These are phyloP conservation scores for Pelargonium cotyledonis DNA, from an alignment of 441 rosid species.

Conservation along the genomic window DNA sequence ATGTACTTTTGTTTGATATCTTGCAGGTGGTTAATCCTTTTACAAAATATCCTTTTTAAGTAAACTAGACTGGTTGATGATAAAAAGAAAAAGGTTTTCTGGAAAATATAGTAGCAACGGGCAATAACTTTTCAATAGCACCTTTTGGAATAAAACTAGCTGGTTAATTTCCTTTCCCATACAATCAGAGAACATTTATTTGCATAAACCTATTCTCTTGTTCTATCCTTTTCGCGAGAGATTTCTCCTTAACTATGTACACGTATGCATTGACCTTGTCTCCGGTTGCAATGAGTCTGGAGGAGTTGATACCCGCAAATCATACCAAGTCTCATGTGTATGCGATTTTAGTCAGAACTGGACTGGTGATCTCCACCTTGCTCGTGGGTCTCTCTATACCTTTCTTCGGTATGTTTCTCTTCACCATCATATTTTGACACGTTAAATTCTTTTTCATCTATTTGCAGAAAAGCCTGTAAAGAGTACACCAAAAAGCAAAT, in stretches of 20 bases:
- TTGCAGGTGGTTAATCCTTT: constrained; percentile 89
- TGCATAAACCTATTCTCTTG: background rate
- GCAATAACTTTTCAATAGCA: too few species aligned
- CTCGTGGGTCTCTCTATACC: constrained; percentile 73
- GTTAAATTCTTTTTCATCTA: background rate
- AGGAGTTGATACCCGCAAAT: constrained; percentile 67
- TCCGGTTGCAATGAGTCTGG: constrained; percentile 89
- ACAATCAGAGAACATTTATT: background rate
- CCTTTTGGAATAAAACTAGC: background rate
- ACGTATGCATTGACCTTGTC: constrained; percentile 82
- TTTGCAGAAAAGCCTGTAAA: too few species aligned
- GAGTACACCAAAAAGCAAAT: too few species aligned
- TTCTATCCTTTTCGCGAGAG: background rate
- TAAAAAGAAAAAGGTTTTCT: too few species aligned
- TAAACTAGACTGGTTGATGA: too few species aligned
- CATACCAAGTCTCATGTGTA: constrained; percentile 45
- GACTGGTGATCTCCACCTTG: constrained; percentile 57
- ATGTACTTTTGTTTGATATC: constrained; percentile 11
- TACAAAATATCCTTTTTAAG: constrained; percentile 75
- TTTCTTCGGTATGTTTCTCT: constrained; percentile 56
- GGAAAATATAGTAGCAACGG: too few species aligned
- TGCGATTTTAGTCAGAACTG: constrained; percentile 58
- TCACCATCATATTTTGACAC: background rate
- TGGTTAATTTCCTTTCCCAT: constrained; percentile 1
- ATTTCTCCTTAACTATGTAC: constrained; percentile 30